Conservation (phyloP, 1,284 basidiomycete genomes). For the Heterobasidion annosum region DNA sequence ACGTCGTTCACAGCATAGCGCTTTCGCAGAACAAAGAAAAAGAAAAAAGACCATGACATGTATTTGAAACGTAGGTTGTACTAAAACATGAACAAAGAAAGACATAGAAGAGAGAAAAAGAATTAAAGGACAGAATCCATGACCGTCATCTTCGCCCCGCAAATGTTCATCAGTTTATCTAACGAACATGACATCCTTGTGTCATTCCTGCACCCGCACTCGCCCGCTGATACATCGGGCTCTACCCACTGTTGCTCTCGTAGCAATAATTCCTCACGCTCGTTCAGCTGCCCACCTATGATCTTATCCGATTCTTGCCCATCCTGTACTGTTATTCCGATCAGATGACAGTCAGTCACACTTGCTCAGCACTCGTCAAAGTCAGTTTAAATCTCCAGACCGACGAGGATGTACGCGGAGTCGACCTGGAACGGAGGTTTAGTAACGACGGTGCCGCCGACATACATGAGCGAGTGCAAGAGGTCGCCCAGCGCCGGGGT, state of each 20-base stretch:
- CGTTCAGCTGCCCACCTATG: neutral
- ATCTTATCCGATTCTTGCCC: neutral
- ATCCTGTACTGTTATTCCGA: neutral
- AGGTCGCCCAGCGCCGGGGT: constrained; percentile 50
- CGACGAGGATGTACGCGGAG: constrained; percentile 65
- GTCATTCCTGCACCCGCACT: too few relatives aligned
- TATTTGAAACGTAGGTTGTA: neutral
- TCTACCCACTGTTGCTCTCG: too few relatives aligned
- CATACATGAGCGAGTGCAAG: constrained; percentile 77
- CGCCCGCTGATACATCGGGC: too few relatives aligned
- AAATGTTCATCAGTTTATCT: too few relatives aligned
- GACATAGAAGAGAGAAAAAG: neutral
- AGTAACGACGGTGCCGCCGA: constrained; percentile 69
- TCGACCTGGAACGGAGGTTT: constrained; percentile 66
- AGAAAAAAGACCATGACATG: neutral
- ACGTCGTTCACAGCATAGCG: too few relatives aligned
- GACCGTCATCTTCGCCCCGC: neutral
- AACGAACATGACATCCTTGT: too few relatives aligned
- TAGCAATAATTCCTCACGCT: too few relatives aligned
- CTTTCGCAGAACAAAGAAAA: neutral
- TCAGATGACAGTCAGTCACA: neutral
- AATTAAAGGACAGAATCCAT: neutral
- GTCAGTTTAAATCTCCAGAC: constrained; percentile 48
- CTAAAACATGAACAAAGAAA: neutral
- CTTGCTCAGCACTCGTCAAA: neutral